Conservation (phyloP, 371 early-diverging fungal species). For the Syncephalastrum monosporum region DNA sequence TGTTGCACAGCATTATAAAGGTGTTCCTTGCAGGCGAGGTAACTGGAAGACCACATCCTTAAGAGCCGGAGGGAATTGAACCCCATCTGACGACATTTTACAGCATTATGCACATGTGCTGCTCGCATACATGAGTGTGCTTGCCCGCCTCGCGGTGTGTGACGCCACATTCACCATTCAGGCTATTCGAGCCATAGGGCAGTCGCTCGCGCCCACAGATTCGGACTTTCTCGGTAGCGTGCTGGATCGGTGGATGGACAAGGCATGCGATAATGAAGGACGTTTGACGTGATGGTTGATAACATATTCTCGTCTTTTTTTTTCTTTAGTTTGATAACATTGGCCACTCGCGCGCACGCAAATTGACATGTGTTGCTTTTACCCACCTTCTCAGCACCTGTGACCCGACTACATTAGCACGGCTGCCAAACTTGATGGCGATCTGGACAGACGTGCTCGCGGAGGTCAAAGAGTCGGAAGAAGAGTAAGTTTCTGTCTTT, state of each 20-base stretch:
- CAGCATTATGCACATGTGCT: constrained; percentile 64
- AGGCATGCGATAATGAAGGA: constrained; percentile 37
- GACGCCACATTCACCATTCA: constrained; percentile 54
- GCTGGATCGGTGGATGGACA: constrained; percentile 67
- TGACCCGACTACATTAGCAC: constrained; percentile 41
- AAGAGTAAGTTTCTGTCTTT: constrained; percentile 42
- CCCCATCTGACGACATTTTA: not conserved
- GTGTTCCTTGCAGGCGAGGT: constrained; percentile 60
- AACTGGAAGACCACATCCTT: not conserved
- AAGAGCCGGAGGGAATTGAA: not conserved
- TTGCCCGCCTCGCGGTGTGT: constrained; percentile 65
- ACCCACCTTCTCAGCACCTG: constrained; percentile 60
- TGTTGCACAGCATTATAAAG: constrained; percentile 51
- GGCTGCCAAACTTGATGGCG: constrained; percentile 54
- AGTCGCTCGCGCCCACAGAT: constrained; percentile 40
- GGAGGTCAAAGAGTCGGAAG: constrained; percentile 60
- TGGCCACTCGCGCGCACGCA: constrained; percentile 70
- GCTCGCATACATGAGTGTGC: constrained; percentile 61
- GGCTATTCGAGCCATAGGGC: constrained; percentile 42
- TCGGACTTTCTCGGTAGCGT: constrained; percentile 43
- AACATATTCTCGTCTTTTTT: not conserved
- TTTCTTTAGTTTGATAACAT: constrained; percentile 71
- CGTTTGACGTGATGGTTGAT: not conserved
- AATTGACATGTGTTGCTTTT: constrained; percentile 71
- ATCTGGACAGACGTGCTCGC: constrained; percentile 66